Conservation (phyloP, 2,329 filamentous ascomycete species). For the Ophiocordyceps robertsii region DNA sequence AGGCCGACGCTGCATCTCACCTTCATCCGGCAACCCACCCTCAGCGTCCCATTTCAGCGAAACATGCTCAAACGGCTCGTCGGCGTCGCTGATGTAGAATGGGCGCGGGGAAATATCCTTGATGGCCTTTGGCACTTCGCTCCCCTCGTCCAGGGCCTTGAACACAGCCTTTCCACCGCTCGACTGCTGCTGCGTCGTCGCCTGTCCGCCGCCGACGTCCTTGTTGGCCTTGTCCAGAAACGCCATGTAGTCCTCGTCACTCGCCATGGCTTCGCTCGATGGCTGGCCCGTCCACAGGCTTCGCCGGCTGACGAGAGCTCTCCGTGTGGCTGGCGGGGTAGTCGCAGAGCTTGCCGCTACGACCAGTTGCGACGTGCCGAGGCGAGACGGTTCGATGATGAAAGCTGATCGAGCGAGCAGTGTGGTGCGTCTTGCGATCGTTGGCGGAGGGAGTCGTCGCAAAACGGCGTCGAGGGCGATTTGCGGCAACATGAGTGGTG, state of each 20-base stretch:
- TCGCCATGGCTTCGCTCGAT: constrained; percentile 39
- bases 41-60: constrained; percentile 45
- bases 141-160: constrained; percentile 38
- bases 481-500: neutral
- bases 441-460: neutral
- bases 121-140: constrained; percentile 47
- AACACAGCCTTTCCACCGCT: constrained; percentile 21
- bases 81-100: constrained; percentile 69
- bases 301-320: constrained; percentile 1
- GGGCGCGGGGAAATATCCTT: constrained; percentile 33
- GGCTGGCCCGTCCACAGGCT: constrained; percentile 7
- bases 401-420: no score
- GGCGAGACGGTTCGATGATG: no score
- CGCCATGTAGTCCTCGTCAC: constrained; percentile 69
- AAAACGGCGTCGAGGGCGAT: neutral
- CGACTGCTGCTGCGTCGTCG: constrained; percentile 4
- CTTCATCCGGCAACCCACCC: constrained; percentile 44
- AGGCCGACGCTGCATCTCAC: constrained; percentile 24
- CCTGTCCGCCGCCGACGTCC: constrained; percentile 45
- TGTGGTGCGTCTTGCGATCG: neutral
- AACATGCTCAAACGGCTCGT: constrained; percentile 75
- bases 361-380: no score
- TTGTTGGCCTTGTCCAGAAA: constrained; percentile 83
- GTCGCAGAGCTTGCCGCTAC: neutral
- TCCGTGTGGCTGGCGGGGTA: neutral